phyloP scores from a whole-genome alignment of 1,139 yeast genomes.

The Taphrina flavorubra region DNA sequence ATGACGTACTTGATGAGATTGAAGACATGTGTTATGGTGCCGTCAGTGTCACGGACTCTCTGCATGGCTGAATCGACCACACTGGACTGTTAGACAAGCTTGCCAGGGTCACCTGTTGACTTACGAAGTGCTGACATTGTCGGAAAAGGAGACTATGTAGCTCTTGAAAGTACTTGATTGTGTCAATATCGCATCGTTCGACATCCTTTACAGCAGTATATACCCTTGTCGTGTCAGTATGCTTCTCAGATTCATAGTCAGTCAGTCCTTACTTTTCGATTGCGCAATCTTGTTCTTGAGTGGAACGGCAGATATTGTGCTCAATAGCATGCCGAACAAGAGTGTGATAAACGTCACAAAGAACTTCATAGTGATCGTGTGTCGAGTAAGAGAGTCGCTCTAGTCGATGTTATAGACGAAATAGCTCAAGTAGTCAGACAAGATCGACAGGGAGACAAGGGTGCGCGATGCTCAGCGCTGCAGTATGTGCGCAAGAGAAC shows the following conservation, averaged over 20 bases:
- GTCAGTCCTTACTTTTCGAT: constrained; percentile 20
- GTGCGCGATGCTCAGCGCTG: too few species aligned
- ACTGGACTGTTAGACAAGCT: background rate
- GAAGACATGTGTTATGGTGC: constrained; percentile 34
- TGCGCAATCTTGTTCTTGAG: constrained; percentile 36
- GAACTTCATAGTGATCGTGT: background rate
- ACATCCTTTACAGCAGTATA: background rate
- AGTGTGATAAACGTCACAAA: background rate
- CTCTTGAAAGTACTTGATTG: constrained; percentile 10
- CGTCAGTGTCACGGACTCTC: constrained; percentile 22
- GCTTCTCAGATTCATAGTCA: background rate
- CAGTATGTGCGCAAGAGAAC: too few species aligned
- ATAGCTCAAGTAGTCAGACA: background rate
- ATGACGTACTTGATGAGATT: constrained; percentile 23
- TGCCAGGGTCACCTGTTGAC: background rate
- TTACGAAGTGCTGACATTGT: constrained; percentile 12
- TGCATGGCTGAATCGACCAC: constrained; percentile 17
- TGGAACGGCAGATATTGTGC: constrained; percentile 3
- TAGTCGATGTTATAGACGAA: too few species aligned
- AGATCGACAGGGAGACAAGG: too few species aligned
- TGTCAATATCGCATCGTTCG: background rate
- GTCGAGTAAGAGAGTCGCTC: too few species aligned
- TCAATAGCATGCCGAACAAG: background rate
- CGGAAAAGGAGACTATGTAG: constrained; percentile 21
- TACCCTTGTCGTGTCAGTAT: background rate